Conservation (phyloP, 768 basidiomycete species). For the Termitomyces bulborhizus region DNA sequence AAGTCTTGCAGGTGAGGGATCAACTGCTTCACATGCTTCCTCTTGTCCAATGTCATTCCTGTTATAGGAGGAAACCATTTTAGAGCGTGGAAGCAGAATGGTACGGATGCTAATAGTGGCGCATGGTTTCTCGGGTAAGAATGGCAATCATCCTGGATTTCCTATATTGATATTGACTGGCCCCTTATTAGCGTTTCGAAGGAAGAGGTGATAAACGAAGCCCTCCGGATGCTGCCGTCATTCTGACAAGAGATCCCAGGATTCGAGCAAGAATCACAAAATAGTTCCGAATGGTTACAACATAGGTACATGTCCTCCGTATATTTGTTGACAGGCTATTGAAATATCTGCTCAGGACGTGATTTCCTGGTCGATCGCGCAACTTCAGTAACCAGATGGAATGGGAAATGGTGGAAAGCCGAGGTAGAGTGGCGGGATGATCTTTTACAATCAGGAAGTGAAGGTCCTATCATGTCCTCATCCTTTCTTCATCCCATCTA, state of each 20-base stretch:
- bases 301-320: conserved; percentile 22
- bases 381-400: conserved; percentile 51
- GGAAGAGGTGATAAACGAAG: conserved; percentile 42
- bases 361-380: conserved; percentile 73
- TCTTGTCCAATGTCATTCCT: neutral
- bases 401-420: conserved; percentile 67
- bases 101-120: conserved; percentile 58
- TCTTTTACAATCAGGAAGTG: conserved; percentile 59
- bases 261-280: conserved; percentile 61
- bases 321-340: neutral
- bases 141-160: neutral
- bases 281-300: conserved; percentile 81
- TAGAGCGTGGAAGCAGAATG: conserved; percentile 86
- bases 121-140: conserved; percentile 84
- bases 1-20: conserved; percentile 54
- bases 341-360: conserved; percentile 37
- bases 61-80: conserved; percentile 78
- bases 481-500: neutral
- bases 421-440: conserved; percentile 72
- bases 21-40: neutral
- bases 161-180: neutral
- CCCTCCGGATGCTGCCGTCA: neutral
- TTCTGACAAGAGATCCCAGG: conserved; percentile 18
- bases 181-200: conserved; percentile 53
- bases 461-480: conserved; percentile 38